These are phyloP conservation scores for Eutrema yunnanense DNA, from an alignment of 345 rosid genomes.

Conservation along the genomic window DNA sequence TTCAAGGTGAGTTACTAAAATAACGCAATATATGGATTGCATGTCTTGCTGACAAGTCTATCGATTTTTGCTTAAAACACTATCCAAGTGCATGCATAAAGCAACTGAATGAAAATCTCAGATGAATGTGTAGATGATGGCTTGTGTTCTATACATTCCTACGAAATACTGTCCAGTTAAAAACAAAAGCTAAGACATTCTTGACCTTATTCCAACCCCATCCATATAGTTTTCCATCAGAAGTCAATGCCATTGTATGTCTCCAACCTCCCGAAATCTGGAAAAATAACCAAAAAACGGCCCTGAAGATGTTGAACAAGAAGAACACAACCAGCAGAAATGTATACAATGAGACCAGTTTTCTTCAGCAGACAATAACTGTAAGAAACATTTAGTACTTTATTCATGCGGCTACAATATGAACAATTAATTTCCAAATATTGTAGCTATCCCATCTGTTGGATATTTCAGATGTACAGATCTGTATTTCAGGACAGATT, in stretches of 20 bases:
- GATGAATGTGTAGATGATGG: background rate
- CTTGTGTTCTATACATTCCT: background rate
- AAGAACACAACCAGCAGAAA: background rate
- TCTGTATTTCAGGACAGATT: background rate
- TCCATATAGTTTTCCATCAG: constrained; percentile 86
- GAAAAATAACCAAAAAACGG: constrained; percentile 3
- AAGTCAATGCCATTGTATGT: constrained; percentile 89
- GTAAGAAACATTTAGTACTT: background rate
- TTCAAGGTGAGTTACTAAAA: background rate
- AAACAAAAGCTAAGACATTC: background rate
- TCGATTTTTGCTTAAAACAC: background rate
- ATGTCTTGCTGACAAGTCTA: background rate
- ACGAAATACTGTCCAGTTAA: background rate
- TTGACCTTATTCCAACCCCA: constrained; percentile 99
- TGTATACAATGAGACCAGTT: background rate
- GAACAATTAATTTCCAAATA: background rate
- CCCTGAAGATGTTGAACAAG: constrained; percentile 11
- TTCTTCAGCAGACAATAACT: background rate
- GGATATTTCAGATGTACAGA: background rate
- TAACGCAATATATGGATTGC: background rate
- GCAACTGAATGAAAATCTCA: background rate
- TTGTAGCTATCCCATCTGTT: background rate
- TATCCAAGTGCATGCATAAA: background rate
- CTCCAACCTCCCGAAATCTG: constrained; percentile 99
- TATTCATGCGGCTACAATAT: background rate